Evolutionary conservation across 208 protist species (phyloP).

Genomic region (Leishmania tropica): DNA sequence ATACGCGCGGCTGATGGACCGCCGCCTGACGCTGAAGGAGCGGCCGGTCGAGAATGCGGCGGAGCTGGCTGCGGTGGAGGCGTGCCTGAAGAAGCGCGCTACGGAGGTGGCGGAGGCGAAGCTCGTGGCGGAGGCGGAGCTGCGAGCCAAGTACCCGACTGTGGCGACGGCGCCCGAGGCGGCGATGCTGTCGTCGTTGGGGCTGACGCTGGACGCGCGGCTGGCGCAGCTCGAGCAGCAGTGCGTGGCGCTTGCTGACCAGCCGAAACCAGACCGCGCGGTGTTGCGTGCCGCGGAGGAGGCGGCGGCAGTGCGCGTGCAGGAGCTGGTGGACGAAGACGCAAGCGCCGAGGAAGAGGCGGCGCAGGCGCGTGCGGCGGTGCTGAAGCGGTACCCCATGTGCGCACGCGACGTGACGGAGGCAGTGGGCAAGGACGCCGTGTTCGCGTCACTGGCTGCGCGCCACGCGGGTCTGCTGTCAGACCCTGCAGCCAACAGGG

Average conservation of each 20-base stretch:
- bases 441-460: slow-evolving; percentile 36
- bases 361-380: slow-evolving; percentile 20
- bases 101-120: too few species aligned
- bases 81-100: too few species aligned
- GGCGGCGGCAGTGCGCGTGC: slow-evolving; percentile 21
- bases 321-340: slow-evolving; percentile 35
- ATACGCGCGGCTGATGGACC: too few species aligned
- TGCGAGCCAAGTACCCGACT: too few species aligned
- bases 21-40: too few species aligned
- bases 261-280: slow-evolving; percentile 2
- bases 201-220: slow-evolving; percentile 35
- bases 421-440: slow-evolving; percentile 43
- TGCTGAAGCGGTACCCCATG: slow-evolving; percentile 46
- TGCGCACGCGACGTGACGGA: slow-evolving; percentile 51
- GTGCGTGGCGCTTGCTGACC: slow-evolving; percentile 8
- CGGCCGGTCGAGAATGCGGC: too few species aligned
- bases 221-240: slow-evolving; percentile 28
- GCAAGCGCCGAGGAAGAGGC: slow-evolving; percentile 28
- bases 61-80: too few species aligned
- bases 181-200: slow-evolving; percentile 32
- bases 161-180: slow-evolving; percentile 10
- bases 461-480: too few species aligned
- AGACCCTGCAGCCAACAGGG: too few species aligned
- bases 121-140: too few species aligned
- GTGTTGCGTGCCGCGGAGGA: slow-evolving; percentile 23